These are phyloP conservation scores for Lolium perenne DNA, from an alignment of 176 grass and related monocot species.

Conservation along the genomic window DNA sequence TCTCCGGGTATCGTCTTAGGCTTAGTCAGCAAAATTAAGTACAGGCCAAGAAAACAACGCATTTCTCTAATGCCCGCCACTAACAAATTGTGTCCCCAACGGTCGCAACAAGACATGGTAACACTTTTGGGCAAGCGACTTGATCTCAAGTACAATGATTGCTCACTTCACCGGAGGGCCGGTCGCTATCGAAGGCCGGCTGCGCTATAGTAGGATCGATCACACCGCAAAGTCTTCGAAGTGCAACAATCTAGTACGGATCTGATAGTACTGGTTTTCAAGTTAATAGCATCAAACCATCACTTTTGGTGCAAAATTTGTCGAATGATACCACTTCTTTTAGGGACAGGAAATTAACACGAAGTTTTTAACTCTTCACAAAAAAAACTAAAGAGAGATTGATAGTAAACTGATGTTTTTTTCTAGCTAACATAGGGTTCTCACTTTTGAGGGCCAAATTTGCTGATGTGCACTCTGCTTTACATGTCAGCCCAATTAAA, in stretches of 20 bases:
- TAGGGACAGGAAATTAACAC: too few species aligned
- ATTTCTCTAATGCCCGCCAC: conserved; percentile 39
- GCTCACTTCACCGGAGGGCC: conserved; percentile 8
- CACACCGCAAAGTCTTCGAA: not conserved
- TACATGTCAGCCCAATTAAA: too few species aligned
- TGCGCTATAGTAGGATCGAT: not conserved
- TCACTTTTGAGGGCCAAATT: too few species aligned
- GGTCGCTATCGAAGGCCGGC: conserved; percentile 48
- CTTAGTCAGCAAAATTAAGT: conserved; percentile 43
- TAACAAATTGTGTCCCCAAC: conserved; percentile 10
- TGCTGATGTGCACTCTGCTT: too few species aligned
- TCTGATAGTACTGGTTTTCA: not conserved
- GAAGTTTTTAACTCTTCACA: too few species aligned
- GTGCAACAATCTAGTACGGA: conserved; percentile 15
- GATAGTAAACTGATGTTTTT: too few species aligned
- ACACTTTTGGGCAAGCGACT: conserved; percentile 37
- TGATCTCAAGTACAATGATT: conserved; percentile 19
- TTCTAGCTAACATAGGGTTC: too few species aligned
- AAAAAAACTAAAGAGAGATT: too few species aligned
- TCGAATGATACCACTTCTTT: too few species aligned
- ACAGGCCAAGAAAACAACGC: conserved; percentile 8
- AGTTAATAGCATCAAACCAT: too few species aligned
- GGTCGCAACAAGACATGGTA: conserved; percentile 36
- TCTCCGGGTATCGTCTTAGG: conserved; percentile 1
- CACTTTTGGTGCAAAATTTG: too few species aligned